phyloP scores from a whole-genome alignment of 768 basidiomycete species.

The Trametes villosa region DNA sequence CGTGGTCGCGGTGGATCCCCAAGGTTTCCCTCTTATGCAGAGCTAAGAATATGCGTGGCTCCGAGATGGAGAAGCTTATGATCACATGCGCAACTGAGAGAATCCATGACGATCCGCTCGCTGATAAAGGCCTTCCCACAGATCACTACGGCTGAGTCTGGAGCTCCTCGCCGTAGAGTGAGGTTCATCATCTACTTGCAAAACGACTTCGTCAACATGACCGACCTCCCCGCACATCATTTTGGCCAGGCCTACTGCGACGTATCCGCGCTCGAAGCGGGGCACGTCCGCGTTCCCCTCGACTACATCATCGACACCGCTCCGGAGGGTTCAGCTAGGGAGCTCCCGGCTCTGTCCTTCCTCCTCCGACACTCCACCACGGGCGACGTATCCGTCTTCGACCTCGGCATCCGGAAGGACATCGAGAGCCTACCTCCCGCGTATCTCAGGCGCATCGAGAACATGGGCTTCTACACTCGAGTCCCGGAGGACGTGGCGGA shows the following conservation, averaged over 20 bases:
- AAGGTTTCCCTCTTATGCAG: not conserved
- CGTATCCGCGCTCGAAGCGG: conserved; percentile 61
- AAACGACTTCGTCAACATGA: not conserved
- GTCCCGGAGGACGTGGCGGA: conserved; percentile 42
- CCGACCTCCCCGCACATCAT: not conserved
- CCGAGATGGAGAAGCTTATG: not conserved
- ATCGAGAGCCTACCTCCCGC: not conserved
- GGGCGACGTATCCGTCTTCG: conserved; percentile 45
- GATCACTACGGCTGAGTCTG: no score
- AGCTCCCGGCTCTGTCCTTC: conserved; percentile 53
- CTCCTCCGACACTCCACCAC: conserved; percentile 49
- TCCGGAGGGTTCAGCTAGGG: conserved; percentile 16
- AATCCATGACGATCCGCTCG: not conserved
- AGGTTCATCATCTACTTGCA: not conserved
- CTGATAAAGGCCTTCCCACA: no score
- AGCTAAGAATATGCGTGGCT: not conserved
- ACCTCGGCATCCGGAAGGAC: conserved; percentile 58
- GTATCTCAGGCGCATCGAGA: not conserved
- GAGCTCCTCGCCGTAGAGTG: no score
- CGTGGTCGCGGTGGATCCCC: not conserved
- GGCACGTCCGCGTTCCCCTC: conserved; percentile 45
- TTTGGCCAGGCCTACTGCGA: conserved; percentile 51
- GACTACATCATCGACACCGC: conserved; percentile 37
- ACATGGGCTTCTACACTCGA: not conserved
- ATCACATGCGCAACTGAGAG: not conserved